Base-by-base conservation (phyloP, 257 asterid genomes). In the Gentiana dahurica region DNA sequence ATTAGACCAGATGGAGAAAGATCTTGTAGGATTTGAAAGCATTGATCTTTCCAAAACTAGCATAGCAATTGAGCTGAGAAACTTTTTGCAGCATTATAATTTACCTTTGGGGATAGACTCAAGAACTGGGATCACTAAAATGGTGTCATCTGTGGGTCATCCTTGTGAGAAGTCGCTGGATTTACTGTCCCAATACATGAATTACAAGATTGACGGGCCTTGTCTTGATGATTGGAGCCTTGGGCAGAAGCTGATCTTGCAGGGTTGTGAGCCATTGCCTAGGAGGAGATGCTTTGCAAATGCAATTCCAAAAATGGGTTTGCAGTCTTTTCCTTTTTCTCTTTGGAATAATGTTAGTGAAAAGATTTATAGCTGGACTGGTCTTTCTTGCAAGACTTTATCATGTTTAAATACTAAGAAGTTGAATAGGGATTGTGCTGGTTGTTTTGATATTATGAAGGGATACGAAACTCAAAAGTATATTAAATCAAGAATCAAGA, bases 41-140 rank as follows among this genome's bases (percentile, higher is more conserved):
- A 70, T 89, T 71, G 97, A 89, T 82, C 95, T 84, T 67, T 75
- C 88, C 0, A 66, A 67, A 34, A 81, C 94, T 80, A 74, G 76
- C 53, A 53, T 73, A 15, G 79, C 95, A 2, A 66, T 33, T 58
- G 78, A 73, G 68, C 61, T 73, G 38, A 73, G 51, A 57, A 62
- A 66, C 69, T 88, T 77, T 71, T 61, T 86, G 9, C 70, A 65
- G 60, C 94, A 54, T 58, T 94, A 89, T 12, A 70, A 8, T 12
- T 64, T 89, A 52, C 97, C 95, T 12, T 33, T 89, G 45, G 95
- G 97, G 4, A 86, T 76, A 64, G 97, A 89, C 81, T 86, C 97
- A 2, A 74, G 94, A 73, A 85, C 95, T 47, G 94, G 97, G 79
- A 83, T 89, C 78, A 89, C 95, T n/a, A 94, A 88, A 59, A 81